A percentile compares a stretch with the other conserved stretches of the same genome.
These are phyloP conservation scores for Diplotaxis tenuifolia DNA, from an alignment of 345 rosid genomes.

Conservation along the genomic window DNA sequence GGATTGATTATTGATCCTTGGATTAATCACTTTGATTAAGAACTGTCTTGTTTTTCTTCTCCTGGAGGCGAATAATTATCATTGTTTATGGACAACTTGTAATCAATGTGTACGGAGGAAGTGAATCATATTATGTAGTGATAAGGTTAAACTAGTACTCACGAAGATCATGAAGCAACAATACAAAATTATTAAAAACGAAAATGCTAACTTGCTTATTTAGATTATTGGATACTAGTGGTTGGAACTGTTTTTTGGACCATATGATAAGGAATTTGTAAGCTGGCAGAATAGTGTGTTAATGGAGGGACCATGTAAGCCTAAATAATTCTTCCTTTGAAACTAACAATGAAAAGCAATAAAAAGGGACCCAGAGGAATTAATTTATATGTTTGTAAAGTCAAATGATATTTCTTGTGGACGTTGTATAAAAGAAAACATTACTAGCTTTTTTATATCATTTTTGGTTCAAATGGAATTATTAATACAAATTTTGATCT, in stretches of 20 bases:
- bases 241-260: slow-evolving; percentile 37
- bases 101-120: not conserved
- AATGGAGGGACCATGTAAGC: slow-evolving; percentile 27
- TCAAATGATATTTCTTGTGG: slow-evolving; percentile 1
- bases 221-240: slow-evolving; percentile 21
- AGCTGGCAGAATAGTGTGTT: slow-evolving; percentile 33
- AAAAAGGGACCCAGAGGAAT: not conserved
- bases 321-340: slow-evolving; percentile 30
- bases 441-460: not conserved
- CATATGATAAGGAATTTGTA: slow-evolving; percentile 32
- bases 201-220: not conserved
- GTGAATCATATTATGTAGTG: not conserved
- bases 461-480: no score
- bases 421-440: not conserved
- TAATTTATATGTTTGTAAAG: slow-evolving; percentile 18
- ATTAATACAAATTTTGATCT: no score
- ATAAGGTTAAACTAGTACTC: not conserved
- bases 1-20: not conserved
- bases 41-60: not conserved
- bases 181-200: not conserved
- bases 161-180: not conserved
- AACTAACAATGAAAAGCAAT: slow-evolving; percentile 14
- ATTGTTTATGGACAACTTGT: not conserved
- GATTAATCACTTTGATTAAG: not conserved
- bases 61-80: not conserved